Base-by-base conservation (phyloP, 2,329 filamentous ascomycete species). In the Trichoderma sp. region DNA sequence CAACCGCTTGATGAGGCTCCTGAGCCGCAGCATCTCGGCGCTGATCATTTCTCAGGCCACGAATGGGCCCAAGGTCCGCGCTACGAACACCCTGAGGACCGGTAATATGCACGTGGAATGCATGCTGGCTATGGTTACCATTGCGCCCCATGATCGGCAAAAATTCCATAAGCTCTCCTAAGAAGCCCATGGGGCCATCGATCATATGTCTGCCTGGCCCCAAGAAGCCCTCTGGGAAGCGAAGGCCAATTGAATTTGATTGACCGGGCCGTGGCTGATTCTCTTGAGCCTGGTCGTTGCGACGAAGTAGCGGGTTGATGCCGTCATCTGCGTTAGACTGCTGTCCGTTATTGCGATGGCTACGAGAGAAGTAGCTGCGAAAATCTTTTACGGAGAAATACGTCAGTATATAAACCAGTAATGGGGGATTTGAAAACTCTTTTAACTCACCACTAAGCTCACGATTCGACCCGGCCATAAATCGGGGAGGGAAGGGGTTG, bases 291-390 rank as follows among this genome's bases (percentile, higher is more conserved):
- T 84, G 80, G 27, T 86, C 85, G 65, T 81, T 84, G 63, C 94
- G 92, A 78, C 95, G 93, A 72, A 98, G 90, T 14, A 98, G 88
- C 60, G 96, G 96, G 81, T 98, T 98, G 27, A 92, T 88, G 4
- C 95, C 95, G 81, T 98, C 95, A 78, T 98, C 95, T 41, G 89
- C 88, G 33, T 88, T 88, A 75, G 89, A 88, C 71, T 89, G 85
- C 38, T 89, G 86, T 24, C 85, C 86, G 64, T 87, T 87, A 71
- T 88, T 83, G 75, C 90, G 87, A 79, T 91, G 89, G 76, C 87
- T 85, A 78, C 90, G 83, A 27, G 84, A 84, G 87, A 84, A 87
- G 76, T 86, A 87, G 78, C 83, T 88, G 60, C 87, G 85, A 79
- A 89, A 89, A 75, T 89, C 87, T 85, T 85, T 74, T 4, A 18